Evolutionary conservation across 345 rosid species (phyloP).

Genomic region (Citrus maxima): DNA sequence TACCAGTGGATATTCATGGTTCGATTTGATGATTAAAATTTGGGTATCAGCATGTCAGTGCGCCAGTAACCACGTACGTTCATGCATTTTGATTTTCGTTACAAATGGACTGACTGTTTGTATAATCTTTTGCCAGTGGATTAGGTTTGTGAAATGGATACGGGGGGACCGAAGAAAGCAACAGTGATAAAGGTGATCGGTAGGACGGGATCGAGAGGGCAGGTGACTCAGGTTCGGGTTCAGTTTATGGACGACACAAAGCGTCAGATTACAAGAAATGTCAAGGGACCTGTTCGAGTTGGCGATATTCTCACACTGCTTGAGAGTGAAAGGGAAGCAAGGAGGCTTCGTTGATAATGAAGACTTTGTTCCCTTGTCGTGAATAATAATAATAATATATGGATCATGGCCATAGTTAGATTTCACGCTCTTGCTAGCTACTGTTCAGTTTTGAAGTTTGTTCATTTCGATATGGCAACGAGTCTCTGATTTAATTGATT

Average conservation of each 20-base stretch:
- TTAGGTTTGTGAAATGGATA: background rate
- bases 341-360: background rate
- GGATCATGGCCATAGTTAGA: background rate
- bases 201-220: slow-evolving; percentile 11
- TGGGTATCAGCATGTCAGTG: too few relatives aligned
- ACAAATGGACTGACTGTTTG: background rate
- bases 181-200: slow-evolving; percentile 1
- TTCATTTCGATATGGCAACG: background rate
- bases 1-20: too few relatives aligned
- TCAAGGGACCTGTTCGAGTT: slow-evolving; percentile 1
- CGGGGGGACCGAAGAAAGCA: slow-evolving; percentile 5
- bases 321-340: slow-evolving; percentile 13
- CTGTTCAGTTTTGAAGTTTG: background rate
- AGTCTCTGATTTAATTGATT: background rate
- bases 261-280: slow-evolving; percentile 6
- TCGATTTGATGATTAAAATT: too few relatives aligned
- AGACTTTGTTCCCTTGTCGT: background rate
- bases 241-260: slow-evolving; percentile 5
- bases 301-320: slow-evolving; percentile 2
- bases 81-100: background rate
- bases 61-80: too few relatives aligned
- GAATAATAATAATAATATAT: background rate
- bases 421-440: background rate
- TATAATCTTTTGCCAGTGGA: background rate
- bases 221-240: slow-evolving; percentile 19